These are phyloP conservation scores for Adansonia gregorii DNA, from an alignment of 441 rosid species.

Conservation along the genomic window DNA sequence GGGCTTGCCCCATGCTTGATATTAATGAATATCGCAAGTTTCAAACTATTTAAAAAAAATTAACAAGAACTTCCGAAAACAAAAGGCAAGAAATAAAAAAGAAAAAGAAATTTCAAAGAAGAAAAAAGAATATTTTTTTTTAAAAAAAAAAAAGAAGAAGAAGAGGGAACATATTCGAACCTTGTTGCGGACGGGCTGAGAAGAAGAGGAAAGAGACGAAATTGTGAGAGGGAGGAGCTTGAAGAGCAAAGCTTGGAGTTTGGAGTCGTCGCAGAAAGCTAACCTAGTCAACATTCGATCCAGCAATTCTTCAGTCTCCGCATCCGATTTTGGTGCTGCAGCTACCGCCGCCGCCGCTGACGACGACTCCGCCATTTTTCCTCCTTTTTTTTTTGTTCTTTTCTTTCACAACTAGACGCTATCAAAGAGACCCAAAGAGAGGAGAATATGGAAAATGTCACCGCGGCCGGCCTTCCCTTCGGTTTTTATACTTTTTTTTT, in stretches of 20 bases:
- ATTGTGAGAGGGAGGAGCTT: constrained; percentile 81
- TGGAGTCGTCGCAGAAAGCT: constrained; percentile 90
- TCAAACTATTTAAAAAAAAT: not conserved
- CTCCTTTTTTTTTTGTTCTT: not conserved
- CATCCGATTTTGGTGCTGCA: constrained; percentile 55
- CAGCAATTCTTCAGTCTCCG: constrained; percentile 79
- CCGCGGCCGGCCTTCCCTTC: not conserved
- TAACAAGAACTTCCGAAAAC: not conserved
- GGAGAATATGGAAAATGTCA: not conserved
- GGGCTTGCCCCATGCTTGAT: not conserved
- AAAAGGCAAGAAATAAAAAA: not conserved
- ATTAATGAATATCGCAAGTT: not conserved
- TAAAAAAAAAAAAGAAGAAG: not conserved
- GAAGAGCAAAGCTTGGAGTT: constrained; percentile 68
- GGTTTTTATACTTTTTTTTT: not conserved
- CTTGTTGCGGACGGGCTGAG: constrained; percentile 76
- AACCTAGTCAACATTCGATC: constrained; percentile 91
- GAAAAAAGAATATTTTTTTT: not conserved
- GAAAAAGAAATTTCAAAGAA: not conserved
- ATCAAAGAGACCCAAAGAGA: not conserved
- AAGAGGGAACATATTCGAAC: constrained; percentile 25
- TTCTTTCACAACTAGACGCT: constrained; percentile 9
- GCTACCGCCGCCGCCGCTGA: constrained; percentile 35
- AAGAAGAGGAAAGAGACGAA: constrained; percentile 71
- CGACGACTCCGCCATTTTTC: constrained; percentile 55